Evolutionary conservation across 1,139 yeast genomes (phyloP), one percentile per base, ranked within the genome.

Genomic region (Magnusiomyces suaveolens): DNA sequence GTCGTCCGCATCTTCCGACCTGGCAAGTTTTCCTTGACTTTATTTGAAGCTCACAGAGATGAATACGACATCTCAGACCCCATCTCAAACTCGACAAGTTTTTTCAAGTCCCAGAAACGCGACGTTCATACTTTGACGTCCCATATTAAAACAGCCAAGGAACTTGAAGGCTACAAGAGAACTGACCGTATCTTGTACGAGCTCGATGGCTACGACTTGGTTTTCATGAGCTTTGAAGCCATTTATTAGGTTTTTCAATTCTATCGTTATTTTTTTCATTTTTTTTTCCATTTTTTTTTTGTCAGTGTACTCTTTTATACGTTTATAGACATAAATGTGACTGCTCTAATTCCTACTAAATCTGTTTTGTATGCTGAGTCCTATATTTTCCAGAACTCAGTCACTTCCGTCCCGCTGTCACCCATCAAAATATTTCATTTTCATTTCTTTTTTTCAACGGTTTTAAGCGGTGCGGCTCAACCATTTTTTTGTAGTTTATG

Each of bases 121-220:
- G 26, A 24, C 3, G 47, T 23, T 12, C 20, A 24, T 33, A 43
- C 12, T 14, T 36, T 54, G 29, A 33, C 32, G 6, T 6, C 46
- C 10, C 46, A 44, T 23, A 48, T 25, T 48, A 55, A 54, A 43
- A 51, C 57, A 76, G 60, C 61, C 54, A 53, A 54, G 14, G 57
- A 54, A 32, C 54, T 67, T 48, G 70, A 75, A 52, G 82, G 82
- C 41, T 88, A 87, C 70, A 70, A 72, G 58, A 81, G 83, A 64
- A 75, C 78, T 54, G 96, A 88, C 66, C 77, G 79, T 65, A 82
- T 84, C 51, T 70, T 82, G 56, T 85, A 87, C 69, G 95, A 87
- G 66, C 73, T 88, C 52, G 80, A 75, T 53, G 80, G 77, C 57
- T 79, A 79, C 60, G 78, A 77, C 56, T 63, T 79, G 63, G 68